phyloP scores from a whole-genome alignment of 2,329 filamentous ascomycete species.

The Corinectria fuckeliana region DNA sequence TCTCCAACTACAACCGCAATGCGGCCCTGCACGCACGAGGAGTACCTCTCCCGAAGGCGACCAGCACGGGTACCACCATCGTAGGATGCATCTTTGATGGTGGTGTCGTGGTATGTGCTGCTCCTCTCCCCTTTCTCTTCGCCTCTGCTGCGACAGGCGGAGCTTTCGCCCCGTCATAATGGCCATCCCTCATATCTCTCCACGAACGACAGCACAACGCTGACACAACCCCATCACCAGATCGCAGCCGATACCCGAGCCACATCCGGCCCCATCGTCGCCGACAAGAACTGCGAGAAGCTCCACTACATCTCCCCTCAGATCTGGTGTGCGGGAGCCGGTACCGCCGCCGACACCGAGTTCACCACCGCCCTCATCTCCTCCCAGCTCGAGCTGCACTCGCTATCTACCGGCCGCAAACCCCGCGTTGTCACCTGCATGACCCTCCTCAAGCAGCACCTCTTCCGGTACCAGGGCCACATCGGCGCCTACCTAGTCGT shows the following conservation, averaged over 20 bases:
- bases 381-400: slow-evolving; percentile 96
- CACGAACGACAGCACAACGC: slow-evolving; percentile 13
- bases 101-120: slow-evolving; percentile 80
- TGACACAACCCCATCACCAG: slow-evolving; percentile 51
- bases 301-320: slow-evolving; percentile 98
- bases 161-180: neutral
- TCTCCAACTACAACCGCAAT: slow-evolving; percentile 99
- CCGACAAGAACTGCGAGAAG: slow-evolving; percentile 99
- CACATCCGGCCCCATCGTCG: slow-evolving; percentile 96
- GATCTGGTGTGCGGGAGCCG: slow-evolving; percentile 98
- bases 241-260: slow-evolving; percentile 98
- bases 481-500: slow-evolving; percentile 98
- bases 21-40: slow-evolving; percentile 92
- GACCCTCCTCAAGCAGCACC: slow-evolving; percentile 99
- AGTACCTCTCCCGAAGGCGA: slow-evolving; percentile 94
- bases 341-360: slow-evolving; percentile 97
- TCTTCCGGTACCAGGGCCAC: slow-evolving; percentile 97
- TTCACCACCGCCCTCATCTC: slow-evolving; percentile 99
- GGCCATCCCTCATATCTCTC: slow-evolving; percentile 6
- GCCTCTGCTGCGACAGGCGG: neutral
- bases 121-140: neutral
- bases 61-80: slow-evolving; percentile 98
- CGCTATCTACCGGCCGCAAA: slow-evolving; percentile 93
- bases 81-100: slow-evolving; percentile 97
- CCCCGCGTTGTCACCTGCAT: slow-evolving; percentile 98